Evolutionary conservation across 1,139 yeast species (phyloP).

Genomic region (Wickerhamiella pararugosa): DNA sequence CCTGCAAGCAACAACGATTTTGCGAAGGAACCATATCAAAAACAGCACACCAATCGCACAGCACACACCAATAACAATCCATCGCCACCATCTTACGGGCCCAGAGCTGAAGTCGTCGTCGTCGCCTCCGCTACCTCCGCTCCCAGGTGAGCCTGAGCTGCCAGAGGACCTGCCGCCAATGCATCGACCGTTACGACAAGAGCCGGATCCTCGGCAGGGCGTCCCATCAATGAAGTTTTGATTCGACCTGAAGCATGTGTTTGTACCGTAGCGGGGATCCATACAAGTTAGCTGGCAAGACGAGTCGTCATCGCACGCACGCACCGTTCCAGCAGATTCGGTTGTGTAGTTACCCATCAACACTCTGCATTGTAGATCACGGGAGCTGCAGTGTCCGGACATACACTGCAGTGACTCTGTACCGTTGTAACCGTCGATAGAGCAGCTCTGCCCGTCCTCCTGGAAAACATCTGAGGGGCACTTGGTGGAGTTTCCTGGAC

Average conservation of each 20-base stretch:
- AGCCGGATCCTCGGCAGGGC: conserved; percentile 24
- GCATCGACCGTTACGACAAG: conserved; percentile 23
- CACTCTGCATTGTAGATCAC: conserved; percentile 24
- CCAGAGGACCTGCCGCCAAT: conserved; percentile 16
- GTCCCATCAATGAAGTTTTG: conserved; percentile 28
- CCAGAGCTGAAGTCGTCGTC: conserved; percentile 6
- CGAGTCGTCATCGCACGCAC: conserved; percentile 22
- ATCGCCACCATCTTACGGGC: conserved; percentile 6
- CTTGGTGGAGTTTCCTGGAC: conserved; percentile 25
- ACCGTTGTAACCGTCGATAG: conserved; percentile 11
- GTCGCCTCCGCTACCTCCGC: conserved; percentile 2
- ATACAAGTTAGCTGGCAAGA: conserved; percentile 24
- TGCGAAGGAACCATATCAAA: conserved; percentile 10
- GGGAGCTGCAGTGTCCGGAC: conserved; percentile 27
- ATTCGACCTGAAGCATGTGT: conserved; percentile 19
- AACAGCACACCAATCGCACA: conserved; percentile 17
- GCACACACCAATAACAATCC: conserved; percentile 15
- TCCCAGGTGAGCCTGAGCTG: conserved; percentile 2
- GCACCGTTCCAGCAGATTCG: conserved; percentile 17
- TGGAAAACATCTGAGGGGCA: conserved; percentile 23
- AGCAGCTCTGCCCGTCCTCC: conserved; percentile 23
- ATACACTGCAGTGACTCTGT: conserved; percentile 20
- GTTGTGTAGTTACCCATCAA: conserved; percentile 16
- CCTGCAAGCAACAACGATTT: conserved; percentile 1
- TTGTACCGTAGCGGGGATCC: conserved; percentile 18